Percentiles rank a stretch among this genome's conserved stretches.
Conservation (phyloP, 768 basidiomycete genomes). For the Suillus ampliporus region DNA sequence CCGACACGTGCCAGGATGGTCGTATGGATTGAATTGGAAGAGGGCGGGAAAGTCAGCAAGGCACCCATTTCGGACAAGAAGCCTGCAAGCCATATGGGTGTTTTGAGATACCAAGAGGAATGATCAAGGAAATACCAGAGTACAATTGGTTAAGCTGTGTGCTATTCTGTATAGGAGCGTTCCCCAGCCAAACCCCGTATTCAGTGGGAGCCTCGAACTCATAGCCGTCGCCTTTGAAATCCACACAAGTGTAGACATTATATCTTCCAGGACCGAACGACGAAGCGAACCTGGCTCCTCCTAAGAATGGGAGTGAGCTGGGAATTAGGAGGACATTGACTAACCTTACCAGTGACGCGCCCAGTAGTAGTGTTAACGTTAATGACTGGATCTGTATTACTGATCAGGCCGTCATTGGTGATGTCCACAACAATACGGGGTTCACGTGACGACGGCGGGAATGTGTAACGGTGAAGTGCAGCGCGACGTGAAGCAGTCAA, state of each 20-base stretch:
- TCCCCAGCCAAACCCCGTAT: slow-evolving; percentile 58
- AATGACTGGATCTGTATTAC: slow-evolving; percentile 54
- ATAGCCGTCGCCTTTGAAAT: slow-evolving; percentile 61
- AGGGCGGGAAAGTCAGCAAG: slow-evolving; percentile 54
- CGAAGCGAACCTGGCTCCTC: slow-evolving; percentile 51
- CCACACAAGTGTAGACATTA: slow-evolving; percentile 61
- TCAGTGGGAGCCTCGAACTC: slow-evolving; percentile 53
- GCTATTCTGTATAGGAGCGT: slow-evolving; percentile 52
- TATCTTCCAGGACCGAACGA: slow-evolving; percentile 68
- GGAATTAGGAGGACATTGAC: not conserved
- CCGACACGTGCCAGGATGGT: slow-evolving; percentile 64
- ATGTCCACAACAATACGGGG: slow-evolving; percentile 66
- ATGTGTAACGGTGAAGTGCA: slow-evolving; percentile 64
- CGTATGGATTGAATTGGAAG: slow-evolving; percentile 41
- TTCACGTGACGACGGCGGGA: slow-evolving; percentile 49
- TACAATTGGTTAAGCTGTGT: slow-evolving; percentile 55
- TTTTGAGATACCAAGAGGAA: not conserved
- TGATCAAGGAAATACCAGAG: slow-evolving; percentile 39
- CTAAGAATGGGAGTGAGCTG: slow-evolving; percentile 16
- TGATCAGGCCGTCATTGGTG: slow-evolving; percentile 64
- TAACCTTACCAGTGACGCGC: slow-evolving; percentile 49
- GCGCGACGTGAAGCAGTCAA: slow-evolving; percentile 64
- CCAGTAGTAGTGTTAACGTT: slow-evolving; percentile 53
- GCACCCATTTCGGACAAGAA: slow-evolving; percentile 58
- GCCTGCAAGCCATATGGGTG: slow-evolving; percentile 38